Evolutionary conservation across 176 grass and related monocot species (phyloP).

Genomic region (Themeda triandra): DNA sequence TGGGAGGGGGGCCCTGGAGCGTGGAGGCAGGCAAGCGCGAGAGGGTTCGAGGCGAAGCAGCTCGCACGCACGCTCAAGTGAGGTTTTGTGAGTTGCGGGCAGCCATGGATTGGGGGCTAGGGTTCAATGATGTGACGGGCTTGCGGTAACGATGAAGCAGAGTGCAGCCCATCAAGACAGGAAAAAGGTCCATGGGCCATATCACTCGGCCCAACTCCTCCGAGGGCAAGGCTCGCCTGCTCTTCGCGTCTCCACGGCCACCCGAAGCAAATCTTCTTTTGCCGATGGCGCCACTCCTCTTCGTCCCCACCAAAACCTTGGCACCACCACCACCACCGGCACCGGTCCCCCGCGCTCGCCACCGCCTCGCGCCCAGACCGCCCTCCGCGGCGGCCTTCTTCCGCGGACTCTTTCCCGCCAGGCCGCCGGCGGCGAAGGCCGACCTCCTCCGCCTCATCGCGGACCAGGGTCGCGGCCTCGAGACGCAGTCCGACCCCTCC

Average conservation of each 20-base stretch:
- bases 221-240: background rate
- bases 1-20: background rate
- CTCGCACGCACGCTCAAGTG: background rate
- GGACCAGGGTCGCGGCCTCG: constrained; percentile 72
- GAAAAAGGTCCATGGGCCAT: background rate
- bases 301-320: constrained; percentile 13
- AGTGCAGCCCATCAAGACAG: background rate
- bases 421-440: constrained; percentile 51
- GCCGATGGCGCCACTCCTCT: constrained; percentile 50
- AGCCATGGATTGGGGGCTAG: background rate
- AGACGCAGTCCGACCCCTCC: constrained; percentile 58
- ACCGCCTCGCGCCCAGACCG: constrained; percentile 4
- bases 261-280: constrained; percentile 33
- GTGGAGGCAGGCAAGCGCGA: constrained; percentile 1
- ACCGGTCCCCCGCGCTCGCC: background rate
- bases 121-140: background rate
- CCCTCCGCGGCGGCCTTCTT: constrained; percentile 34
- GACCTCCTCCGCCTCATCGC: constrained; percentile 70
- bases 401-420: constrained; percentile 37
- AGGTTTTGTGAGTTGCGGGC: background rate
- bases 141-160: background rate
- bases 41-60: constrained; percentile 26
- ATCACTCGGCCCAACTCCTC: background rate
- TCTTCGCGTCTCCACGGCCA: constrained; percentile 20
- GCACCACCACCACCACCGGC: background rate